Conservation (phyloP, 179 eudicot species). For the Heliamphora pulchella region DNA sequence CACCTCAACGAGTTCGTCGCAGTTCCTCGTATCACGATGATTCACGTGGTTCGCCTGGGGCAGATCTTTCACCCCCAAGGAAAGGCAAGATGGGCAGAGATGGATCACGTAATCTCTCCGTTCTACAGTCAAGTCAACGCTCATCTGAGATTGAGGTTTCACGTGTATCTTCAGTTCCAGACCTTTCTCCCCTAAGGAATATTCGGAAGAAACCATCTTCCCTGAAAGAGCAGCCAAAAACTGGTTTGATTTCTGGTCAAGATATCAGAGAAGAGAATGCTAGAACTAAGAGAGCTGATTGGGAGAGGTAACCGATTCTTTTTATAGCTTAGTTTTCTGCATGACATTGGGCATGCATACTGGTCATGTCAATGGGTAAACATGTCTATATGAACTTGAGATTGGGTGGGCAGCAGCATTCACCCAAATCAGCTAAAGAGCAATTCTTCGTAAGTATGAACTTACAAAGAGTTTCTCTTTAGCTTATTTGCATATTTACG, state of each 20-base stretch:
- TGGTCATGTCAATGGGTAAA: background rate
- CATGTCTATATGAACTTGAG: background rate
- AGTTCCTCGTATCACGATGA: conserved; percentile 19
- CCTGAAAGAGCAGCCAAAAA: conserved; percentile 33
- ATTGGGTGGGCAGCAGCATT: no score
- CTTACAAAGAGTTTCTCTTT: no score
- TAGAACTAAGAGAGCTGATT: conserved; percentile 48
- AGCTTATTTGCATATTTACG: background rate
- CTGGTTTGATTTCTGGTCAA: conserved; percentile 62
- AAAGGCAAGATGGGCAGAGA: conserved; percentile 24
- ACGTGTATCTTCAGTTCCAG: conserved; percentile 21
- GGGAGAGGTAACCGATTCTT: conserved; percentile 40
- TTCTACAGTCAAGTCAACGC: conserved; percentile 6
- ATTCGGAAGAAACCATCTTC: conserved; percentile 18
- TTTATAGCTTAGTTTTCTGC: background rate
- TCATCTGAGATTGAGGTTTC: conserved; percentile 19
- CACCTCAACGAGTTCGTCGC: conserved; percentile 36
- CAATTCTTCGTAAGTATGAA: no score
- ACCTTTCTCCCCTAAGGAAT: conserved; percentile 69
- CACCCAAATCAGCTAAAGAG: no score
- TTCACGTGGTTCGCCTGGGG: conserved; percentile 18
- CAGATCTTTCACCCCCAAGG: conserved; percentile 60
- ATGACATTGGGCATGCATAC: background rate
- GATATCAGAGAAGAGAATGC: conserved; percentile 65
- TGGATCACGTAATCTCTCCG: conserved; percentile 15